Base-by-base conservation (phyloP, 2,329 filamentous ascomycete species). In the Diplodia scrobiculata region DNA sequence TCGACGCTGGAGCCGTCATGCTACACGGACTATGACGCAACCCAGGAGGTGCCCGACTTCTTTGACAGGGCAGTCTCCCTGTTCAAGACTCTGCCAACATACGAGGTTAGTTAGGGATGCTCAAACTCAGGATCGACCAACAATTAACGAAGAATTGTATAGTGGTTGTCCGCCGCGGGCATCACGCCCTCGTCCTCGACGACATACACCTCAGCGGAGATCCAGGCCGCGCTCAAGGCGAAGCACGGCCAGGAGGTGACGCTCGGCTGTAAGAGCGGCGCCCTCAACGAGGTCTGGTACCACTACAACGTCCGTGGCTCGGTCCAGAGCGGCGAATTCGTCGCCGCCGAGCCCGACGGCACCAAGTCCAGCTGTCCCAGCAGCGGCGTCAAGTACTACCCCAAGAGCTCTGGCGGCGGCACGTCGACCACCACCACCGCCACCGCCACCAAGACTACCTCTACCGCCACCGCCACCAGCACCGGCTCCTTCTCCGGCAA, bases 11-110 rank as follows among this genome's bases (percentile, higher is more conserved):
- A 87, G 2, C 84, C 87, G 0, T 72, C 78, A 21, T 91, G 89
- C 81, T 91, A 91, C 78, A 79, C 79, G 45, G 78, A 83, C 66
- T 84, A 84, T 71, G 76, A 81, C 65, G 76, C 83, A 0, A 84
- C 84, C 11, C 82, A 89, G 68, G 90, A 91, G 72, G 87, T 87
- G 0, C 83, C 86, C 13, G 88, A 89, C 73, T 92, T 85, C 78
- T 91, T 91, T 77, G 80, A 88, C 71, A 84, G 83, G 67, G 82
- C 87, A 1, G 87, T 91, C 4, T 80, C 83, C 25, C 73, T 91
- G 1, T 92, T 90, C 81, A 85, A 89, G 75, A 79, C 79, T 0
- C 80, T 91, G 9, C 86, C 89, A 13, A 87, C 86, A 13, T 91
- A 91, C 75, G 73, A 85, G 65, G 83, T 84, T 69, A 25, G 73